phyloP scores from a whole-genome alignment of 768 basidiomycete genomes.

The Mycena haematopus region DNA sequence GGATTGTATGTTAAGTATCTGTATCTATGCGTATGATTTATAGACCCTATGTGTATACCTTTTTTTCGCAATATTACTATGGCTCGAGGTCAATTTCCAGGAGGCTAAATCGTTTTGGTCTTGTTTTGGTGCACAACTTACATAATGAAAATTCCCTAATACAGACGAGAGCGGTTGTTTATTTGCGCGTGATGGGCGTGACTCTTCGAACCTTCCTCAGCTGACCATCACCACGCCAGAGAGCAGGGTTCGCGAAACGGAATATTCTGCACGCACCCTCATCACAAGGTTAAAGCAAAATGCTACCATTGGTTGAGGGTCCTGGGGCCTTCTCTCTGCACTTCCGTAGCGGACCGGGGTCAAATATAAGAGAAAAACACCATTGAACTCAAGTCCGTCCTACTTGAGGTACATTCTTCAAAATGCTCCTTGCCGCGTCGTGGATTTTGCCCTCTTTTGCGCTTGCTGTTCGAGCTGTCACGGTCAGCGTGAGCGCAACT shows the following conservation, averaged over 20 bases:
- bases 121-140: too few relatives aligned
- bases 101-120: too few relatives aligned
- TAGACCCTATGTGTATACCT: conserved; percentile 1
- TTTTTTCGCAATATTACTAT: neutral
- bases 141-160: too few relatives aligned
- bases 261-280: neutral
- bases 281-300: conserved; percentile 2
- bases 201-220: too few relatives aligned
- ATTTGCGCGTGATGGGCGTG: too few relatives aligned
- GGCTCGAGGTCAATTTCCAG: too few relatives aligned
- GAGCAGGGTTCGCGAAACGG: neutral
- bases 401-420: neutral
- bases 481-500: conserved; percentile 36
- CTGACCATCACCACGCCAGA: too few relatives aligned
- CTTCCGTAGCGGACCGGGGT: conserved; percentile 1
- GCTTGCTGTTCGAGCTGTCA: conserved; percentile 27
- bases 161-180: too few relatives aligned
- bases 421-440: conserved; percentile 1
- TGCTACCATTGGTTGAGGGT: neutral
- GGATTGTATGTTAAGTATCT: neutral
- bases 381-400: too few relatives aligned
- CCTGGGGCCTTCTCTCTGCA: neutral
- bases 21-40: conserved; percentile 22
- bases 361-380: neutral
- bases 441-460: neutral